Percentiles rank a stretch among this genome's conserved stretches.
These are phyloP conservation scores for Agroathelia rolfsii DNA, from an alignment of 1,284 basidiomycete genomes.

Conservation along the genomic window DNA sequence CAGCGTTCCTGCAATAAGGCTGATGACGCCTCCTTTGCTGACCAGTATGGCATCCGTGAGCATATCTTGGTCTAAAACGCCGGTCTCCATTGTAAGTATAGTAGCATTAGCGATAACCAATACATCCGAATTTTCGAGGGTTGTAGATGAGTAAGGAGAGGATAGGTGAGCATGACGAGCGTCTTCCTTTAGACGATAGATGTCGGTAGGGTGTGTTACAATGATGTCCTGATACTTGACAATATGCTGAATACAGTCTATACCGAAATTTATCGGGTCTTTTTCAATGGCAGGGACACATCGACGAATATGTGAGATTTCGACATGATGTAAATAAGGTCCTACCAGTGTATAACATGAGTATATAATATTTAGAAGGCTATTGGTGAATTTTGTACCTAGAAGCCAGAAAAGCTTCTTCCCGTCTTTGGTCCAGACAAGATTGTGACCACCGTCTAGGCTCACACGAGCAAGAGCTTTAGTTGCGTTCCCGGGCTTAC, in stretches of 20 bases:
- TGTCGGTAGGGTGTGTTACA: conserved; percentile 50
- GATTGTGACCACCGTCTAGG: conserved; percentile 60
- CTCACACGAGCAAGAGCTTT: conserved; percentile 49
- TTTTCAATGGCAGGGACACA: conserved; percentile 37
- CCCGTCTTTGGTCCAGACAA: conserved; percentile 53
- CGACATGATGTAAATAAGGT: conserved; percentile 52
- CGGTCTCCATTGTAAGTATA: conserved; percentile 50
- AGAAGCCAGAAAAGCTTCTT: conserved; percentile 61
- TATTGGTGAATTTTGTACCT: conserved; percentile 29
- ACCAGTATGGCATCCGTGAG: conserved; percentile 41
- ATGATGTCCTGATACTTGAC: conserved; percentile 46
- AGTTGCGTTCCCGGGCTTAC: conserved; percentile 57
- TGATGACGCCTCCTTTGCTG: conserved; percentile 45
- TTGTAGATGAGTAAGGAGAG: too few species aligned
- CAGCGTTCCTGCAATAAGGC: conserved; percentile 31
- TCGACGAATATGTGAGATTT: conserved; percentile 37
- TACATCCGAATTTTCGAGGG: conserved; percentile 27
- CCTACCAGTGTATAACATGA: conserved; percentile 27
- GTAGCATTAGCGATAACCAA: conserved; percentile 59
- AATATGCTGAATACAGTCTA: conserved; percentile 43
- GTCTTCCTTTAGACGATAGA: conserved; percentile 44
- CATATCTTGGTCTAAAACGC: conserved; percentile 28
- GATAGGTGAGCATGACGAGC: conserved; percentile 20
- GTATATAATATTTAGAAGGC: background rate
- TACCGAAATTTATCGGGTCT: conserved; percentile 46